These are phyloP conservation scores for Serendipita indica DNA, from an alignment of 768 basidiomycete genomes.

Conservation along the genomic window DNA sequence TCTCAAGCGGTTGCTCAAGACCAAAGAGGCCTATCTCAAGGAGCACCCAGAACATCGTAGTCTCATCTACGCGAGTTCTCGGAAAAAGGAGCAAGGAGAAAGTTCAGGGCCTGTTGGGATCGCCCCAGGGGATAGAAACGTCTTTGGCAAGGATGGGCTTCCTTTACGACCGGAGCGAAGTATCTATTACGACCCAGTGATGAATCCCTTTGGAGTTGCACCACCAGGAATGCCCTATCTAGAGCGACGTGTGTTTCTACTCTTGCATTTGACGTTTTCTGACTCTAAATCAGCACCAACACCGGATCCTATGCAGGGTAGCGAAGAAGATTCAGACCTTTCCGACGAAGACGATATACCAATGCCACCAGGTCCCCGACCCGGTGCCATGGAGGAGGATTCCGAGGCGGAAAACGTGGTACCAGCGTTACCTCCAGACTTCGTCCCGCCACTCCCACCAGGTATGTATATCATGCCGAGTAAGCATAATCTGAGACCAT, in stretches of 20 bases:
- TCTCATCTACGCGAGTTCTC: constrained; percentile 51
- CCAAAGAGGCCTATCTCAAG: constrained; percentile 82
- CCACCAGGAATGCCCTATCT: constrained; percentile 96
- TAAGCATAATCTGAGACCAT: constrained; percentile 9
- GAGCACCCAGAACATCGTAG: constrained; percentile 88
- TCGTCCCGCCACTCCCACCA: constrained; percentile 5
- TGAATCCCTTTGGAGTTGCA: constrained; percentile 87
- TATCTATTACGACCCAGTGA: constrained; percentile 80
- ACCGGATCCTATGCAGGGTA: constrained; percentile 10
- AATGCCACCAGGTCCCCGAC: constrained; percentile 75
- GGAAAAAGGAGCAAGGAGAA: constrained; percentile 27
- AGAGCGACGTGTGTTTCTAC: constrained; percentile 51
- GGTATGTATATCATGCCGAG: constrained; percentile 6
- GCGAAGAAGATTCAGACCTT: constrained; percentile 24
- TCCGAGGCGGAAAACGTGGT: constrained; percentile 12
- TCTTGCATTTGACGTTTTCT: background rate
- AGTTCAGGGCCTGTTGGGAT: constrained; percentile 26
- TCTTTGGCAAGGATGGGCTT: constrained; percentile 72
- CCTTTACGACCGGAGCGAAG: constrained; percentile 84
- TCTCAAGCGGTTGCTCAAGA: constrained; percentile 61
- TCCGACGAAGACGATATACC: constrained; percentile 54
- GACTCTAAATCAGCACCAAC: background rate
- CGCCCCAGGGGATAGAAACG: constrained; percentile 38
- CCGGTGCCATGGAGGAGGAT: constrained; percentile 19
- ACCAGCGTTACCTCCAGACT: background rate